Evolutionary conservation across 345 rosid species (phyloP), one percentile per base, ranked within the genome.

Genomic region (Brassica carinata): DNA sequence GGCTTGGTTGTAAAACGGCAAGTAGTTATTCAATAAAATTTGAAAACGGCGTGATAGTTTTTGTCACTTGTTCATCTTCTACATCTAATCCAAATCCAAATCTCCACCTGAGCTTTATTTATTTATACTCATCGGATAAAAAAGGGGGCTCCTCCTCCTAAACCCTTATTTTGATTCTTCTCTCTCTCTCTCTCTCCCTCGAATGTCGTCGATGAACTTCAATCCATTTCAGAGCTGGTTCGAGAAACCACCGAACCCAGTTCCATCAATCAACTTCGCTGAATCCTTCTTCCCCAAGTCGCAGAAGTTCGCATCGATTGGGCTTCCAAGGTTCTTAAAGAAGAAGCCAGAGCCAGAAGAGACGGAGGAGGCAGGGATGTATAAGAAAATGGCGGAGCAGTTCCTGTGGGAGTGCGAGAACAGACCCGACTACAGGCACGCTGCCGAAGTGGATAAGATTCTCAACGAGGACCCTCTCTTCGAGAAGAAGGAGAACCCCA

Each of bases 211-310:
- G 0, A 77, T 91, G 77, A 90, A 88, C 86, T 92, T 91, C 77
- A 90, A 88, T 82, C 91, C 93, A 80, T 94, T 92, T 40, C 93
- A 87, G 19, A 88, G 84, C 69, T 91, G 97, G 97, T 91, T 94
- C 85, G 83, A 81, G 27, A 94, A 89, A 78, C 91, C 96, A 17
- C 85, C 84, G 13, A 90, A 87, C 34, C 90, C 98, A 8, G 85
- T 89, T 40, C 87, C 89, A 45, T 79, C 85, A 70, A 27, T 89
- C 43, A 89, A 88, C 64, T 83, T 89, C 76, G 75, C 84, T n/a
- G 86, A 79, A 5, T 67, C 86, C 13, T 85, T 85, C 80, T 79
- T 59, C 70, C 72, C 30, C 75, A 72, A 80, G 64, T 62, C 70
- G 36, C 58, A 40, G 62, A 85, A 79, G 38, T 94, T 92, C 82